A percentile compares a stretch with the other conserved stretches of the same genome.
phyloP scores from a whole-genome alignment of 2,329 filamentous ascomycete genomes.

The Chaetomiaceae sp. region DNA sequence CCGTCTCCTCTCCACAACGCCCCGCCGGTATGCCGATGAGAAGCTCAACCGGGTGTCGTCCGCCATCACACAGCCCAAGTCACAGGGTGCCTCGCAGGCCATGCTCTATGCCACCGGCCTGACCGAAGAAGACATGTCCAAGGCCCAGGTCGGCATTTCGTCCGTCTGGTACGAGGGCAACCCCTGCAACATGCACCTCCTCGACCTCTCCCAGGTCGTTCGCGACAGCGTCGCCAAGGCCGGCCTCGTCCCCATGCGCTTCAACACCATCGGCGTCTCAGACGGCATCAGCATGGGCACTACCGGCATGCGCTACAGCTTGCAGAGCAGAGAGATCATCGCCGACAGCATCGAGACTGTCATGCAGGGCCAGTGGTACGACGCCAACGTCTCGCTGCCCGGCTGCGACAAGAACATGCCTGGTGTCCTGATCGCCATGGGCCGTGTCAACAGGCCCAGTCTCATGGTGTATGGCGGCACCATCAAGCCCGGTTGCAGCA shows the following conservation, averaged over 20 bases:
- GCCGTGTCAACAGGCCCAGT: slow-evolving; percentile 85
- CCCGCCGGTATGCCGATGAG: slow-evolving; percentile 44
- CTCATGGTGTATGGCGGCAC: slow-evolving; percentile 98
- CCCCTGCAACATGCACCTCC: slow-evolving; percentile 97
- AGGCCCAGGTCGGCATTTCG: slow-evolving; percentile 95
- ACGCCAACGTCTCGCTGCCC: slow-evolving; percentile 92
- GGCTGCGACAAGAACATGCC: slow-evolving; percentile 99
- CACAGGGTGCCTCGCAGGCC: slow-evolving; percentile 95
- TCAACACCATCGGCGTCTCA: slow-evolving; percentile 98
- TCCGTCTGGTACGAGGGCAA: slow-evolving; percentile 98
- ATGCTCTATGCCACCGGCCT: slow-evolving; percentile 98
- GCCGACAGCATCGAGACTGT: slow-evolving; percentile 98
- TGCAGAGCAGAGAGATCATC: slow-evolving; percentile 94
- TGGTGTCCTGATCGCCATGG: slow-evolving; percentile 88
- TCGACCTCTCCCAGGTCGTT: slow-evolving; percentile 80
- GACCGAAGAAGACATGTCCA: slow-evolving; percentile 81
- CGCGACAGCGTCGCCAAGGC: slow-evolving; percentile 58
- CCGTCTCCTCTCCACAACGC: slow-evolving; percentile 48
- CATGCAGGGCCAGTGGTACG: slow-evolving; percentile 98
- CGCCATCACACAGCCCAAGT: slow-evolving; percentile 91
- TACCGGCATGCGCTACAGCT: slow-evolving; percentile 89
- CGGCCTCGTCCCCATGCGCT: slow-evolving; percentile 87
- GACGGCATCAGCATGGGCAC: slow-evolving; percentile 99
- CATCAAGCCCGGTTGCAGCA: slow-evolving; percentile 85
- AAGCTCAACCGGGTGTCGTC: slow-evolving; percentile 79